Conservation (phyloP, 495 filamentous ascomycete species). For the Pyrenopolyporus hunteri region DNA sequence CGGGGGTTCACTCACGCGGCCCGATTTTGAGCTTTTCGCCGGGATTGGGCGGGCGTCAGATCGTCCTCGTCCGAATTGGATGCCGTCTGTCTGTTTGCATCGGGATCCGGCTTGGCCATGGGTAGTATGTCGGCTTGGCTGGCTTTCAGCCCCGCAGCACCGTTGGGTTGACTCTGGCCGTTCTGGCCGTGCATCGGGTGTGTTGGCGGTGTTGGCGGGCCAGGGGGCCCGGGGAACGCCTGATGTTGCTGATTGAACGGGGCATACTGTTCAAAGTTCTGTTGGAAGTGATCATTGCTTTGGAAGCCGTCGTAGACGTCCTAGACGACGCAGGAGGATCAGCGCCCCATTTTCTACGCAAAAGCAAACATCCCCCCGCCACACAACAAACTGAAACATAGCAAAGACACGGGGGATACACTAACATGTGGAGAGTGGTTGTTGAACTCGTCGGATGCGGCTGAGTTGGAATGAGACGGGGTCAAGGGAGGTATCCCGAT, state of each 20-base stretch:
- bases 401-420: constrained; percentile 34
- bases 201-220: constrained; percentile 53
- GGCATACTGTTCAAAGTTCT: constrained; percentile 51
- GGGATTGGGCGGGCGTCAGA: constrained; percentile 77
- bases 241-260: constrained; percentile 48
- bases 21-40: constrained; percentile 94
- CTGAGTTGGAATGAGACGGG: constrained; percentile 59
- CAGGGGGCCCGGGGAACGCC: constrained; percentile 51
- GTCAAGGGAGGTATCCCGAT: constrained; percentile 60
- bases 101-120: constrained; percentile 48
- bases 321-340: constrained; percentile 44
- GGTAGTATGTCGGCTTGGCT: constrained; percentile 43
- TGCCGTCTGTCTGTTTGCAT: constrained; percentile 44
- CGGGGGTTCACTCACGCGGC: constrained; percentile 76
- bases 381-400: constrained; percentile 24
- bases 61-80: constrained; percentile 63
- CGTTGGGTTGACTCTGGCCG: constrained; percentile 38
- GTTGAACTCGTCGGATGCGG: constrained; percentile 60
- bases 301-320: constrained; percentile 54
- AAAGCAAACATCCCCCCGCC: constrained; percentile 1
- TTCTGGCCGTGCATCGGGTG: constrained; percentile 35
- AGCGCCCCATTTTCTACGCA: constrained; percentile 26
- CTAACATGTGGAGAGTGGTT: constrained; percentile 60
- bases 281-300: constrained; percentile 51
- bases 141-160: constrained; percentile 30